Evolutionary conservation across 2,329 filamentous ascomycete genomes (phyloP), one percentile per base, ranked within the genome.

Genomic region (Ascocoryne sarcoides): DNA sequence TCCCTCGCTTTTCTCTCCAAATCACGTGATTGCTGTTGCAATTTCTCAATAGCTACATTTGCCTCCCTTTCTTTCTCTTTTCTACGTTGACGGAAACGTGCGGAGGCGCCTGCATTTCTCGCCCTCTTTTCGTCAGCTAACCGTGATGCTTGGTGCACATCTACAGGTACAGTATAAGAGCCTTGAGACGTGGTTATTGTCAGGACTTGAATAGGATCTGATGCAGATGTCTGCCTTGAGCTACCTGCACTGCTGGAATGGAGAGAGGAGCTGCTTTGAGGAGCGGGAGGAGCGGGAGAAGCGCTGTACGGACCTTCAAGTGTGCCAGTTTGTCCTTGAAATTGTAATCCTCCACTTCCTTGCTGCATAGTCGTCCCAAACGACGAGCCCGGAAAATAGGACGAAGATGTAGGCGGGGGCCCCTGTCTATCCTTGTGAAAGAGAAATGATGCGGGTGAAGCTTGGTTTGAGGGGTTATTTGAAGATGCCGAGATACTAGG

Each of bases 121-220:
- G 83, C 81, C 41, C 87, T 73, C 64, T 92, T 94, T 61, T 93
- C 85, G 55, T 92, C 84, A 29, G 85, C 84, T 53, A 85, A 78
- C 50, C 80, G 82, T 10, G 87, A 93, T 10, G 82, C 87, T 53
- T 86, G 82, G 51, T 86, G 82, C 32, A 84, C 78, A 58, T 94
- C 86, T 8, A 90, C 78, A 10, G 81, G 79, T 36, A 89, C 76
- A 47, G 71, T 67, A 40, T 74, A 69, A 28, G 66, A 64, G 37
- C 75, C 68, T 72, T 70, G 55, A 71, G 65, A 51, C 69, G 71
- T 58, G 45, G 56, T 62, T 45, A 60, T 58, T 39, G 51, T 56
- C 46, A 63, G 54, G 43, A 56, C 50, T 54, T 56, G 52, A 38
- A 55, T 52, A 35, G 52, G 55, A 45, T 58, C 55, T 49, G 53